Base-by-base conservation (phyloP, 345 rosid genomes). In the Rhodamnia argentea region DNA sequence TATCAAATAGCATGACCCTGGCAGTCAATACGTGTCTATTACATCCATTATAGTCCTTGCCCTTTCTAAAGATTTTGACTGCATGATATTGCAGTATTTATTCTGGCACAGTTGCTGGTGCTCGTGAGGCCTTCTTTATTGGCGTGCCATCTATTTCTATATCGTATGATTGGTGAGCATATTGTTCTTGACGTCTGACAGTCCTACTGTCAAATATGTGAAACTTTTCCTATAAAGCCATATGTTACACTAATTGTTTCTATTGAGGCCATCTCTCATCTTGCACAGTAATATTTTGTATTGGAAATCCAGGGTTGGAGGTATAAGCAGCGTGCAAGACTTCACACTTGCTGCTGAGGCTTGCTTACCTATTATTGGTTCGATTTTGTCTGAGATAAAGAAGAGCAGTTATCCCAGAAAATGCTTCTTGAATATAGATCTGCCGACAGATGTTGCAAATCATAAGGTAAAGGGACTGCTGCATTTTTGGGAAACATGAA, bases 31-130 rank as follows among this genome's bases (percentile, higher is more conserved):
- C 12, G 10, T 18, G 47, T 82, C 42, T n/a, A 27, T 18, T 6
- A 47, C 44, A 13, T 40, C 86, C 54, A 57, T 18, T 59, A 27
- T 47, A 24, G 16, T 60, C 5, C 78, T 83, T 83, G 59, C 84
- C 23, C 47, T 53, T 27, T 51, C 24, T 51, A 23, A n/a, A 13
- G 18, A 55, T 78, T 26, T 76, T 75, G 4, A n/a, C 32, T 52
- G 37, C 8, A 58, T 52, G 54, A 83, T 51, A 85, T 76, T 51
- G 89, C 95, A 96, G 99, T 24, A 91, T 95, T 85, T 95, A 94
- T 88, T 96, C 99, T 85, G 99, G 99, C 86, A 97, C 99, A 47
- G 98, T 97, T 58, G 99, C 98, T 64, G 98, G 99, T 40, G 98
- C 99, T 90, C 96, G 99, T 13, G 99, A 97, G 91, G 98, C 98